Percentiles rank a stretch among this genome's conserved stretches.
Conservation (phyloP, 1,284 basidiomycete species). For the Hypsizygus ulmarius region DNA sequence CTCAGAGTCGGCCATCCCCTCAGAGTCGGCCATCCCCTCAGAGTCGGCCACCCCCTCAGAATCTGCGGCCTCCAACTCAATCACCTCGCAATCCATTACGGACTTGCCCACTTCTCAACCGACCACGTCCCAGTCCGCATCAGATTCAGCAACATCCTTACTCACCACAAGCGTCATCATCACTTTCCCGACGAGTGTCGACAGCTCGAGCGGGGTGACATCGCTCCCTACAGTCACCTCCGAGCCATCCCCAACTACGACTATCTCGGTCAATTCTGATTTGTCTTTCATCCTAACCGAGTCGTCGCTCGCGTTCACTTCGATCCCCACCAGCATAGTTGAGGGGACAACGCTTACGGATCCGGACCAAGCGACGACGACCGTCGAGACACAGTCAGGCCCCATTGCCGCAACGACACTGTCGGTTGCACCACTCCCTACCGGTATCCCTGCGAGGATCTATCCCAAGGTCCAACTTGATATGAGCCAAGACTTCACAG, state of each 20-base stretch:
- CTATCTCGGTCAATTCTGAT: constrained; percentile 11
- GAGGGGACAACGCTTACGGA: constrained; percentile 39
- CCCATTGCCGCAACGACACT: constrained; percentile 26
- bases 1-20: too few relatives aligned
- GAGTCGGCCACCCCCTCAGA: too few relatives aligned
- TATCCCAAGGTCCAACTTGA: constrained; percentile 42
- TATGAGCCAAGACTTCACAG: constrained; percentile 29
- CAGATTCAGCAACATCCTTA: neutral
- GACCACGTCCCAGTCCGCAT: neutral
- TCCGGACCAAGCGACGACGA: constrained; percentile 54
- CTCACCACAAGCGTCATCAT: constrained; percentile 12
- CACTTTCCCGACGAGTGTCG: constrained; percentile 17
- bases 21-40: too few relatives aligned
- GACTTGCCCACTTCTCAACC: constrained; percentile 1
- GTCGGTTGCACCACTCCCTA: constrained; percentile 45
- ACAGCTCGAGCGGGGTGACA: neutral
- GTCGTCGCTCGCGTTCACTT: constrained; percentile 10
- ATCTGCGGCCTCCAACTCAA: constrained; percentile 1
- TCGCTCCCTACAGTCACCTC: neutral
- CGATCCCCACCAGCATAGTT: constrained; percentile 8
- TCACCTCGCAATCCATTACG: neutral
- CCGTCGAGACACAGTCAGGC: constrained; percentile 30
- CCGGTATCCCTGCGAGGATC: constrained; percentile 57
- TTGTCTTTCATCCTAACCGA: constrained; percentile 13
- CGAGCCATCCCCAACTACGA: neutral